Evolutionary conservation across 192 early-diverging fungal species (phyloP), one percentile per base, ranked within the genome.

Genomic region (Thamnidium elegans): DNA sequence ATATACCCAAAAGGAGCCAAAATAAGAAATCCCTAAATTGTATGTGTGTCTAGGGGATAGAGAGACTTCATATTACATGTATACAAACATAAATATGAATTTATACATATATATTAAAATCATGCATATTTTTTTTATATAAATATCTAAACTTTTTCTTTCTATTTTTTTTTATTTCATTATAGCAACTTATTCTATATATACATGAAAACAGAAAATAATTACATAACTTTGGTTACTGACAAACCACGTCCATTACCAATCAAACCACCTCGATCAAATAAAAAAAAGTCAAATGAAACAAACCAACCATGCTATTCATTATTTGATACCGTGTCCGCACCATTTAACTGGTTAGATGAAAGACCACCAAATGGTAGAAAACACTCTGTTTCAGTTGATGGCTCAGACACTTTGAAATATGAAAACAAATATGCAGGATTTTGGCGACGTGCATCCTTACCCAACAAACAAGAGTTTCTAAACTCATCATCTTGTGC

Each of bases 381-480:
- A 21, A 58, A 58, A 10, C 56, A 58, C 9, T 58, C 56, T 17
- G 36, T 58, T 17, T 26, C 56, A 15, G 36, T 34, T 19, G 56
- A 58, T n/a, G 42, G 20, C 5, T 11, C 39, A 9, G 36, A 43
- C 19, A 43, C 32, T 43, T 42, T 58, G 34, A n/a, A 15, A 3
- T 34, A 56, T 42, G 36, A 31, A 14, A 58, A 39, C 19, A 34
- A 58, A 43, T 5, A 19, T 9, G 21, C 55, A 15, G 34, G 34
- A 15, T 31, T 44, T 44, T 58, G 56, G 56, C 34, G 56, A 19
- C 56, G 56, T 42, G 19, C n/a, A 42, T 58, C 56, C 4, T 20
- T 44, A 20, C 56, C 56, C 20, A 58, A 48, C 17, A 26, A 26
- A 26, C 26, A 26, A 26, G 26, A 26, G 1, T 26, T 48, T 14